Conservation (phyloP, 139 green algal species). For the Chara braunii region DNA sequence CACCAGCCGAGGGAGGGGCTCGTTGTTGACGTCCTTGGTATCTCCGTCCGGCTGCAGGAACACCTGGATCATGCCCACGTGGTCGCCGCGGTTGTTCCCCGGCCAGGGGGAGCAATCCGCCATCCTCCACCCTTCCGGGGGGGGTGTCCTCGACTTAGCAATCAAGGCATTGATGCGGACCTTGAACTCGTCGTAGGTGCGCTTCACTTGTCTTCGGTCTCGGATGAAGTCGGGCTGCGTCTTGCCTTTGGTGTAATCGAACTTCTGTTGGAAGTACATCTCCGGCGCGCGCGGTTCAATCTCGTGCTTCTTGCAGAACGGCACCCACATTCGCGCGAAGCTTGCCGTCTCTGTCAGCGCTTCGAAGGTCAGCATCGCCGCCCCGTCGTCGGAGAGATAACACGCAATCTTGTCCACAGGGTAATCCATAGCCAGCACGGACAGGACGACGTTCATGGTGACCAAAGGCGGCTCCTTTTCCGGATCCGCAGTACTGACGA, state of each 20-base stretch:
- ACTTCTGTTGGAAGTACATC: slow-evolving; percentile 36
- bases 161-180: slow-evolving; percentile 32
- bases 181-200: slow-evolving; percentile 40
- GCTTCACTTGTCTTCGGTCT: slow-evolving; percentile 29
- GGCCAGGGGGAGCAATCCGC: slow-evolving; percentile 36
- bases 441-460: slow-evolving; percentile 28
- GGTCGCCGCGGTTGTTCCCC: slow-evolving; percentile 35
- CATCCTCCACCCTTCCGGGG: slow-evolving; percentile 36
- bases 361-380: slow-evolving; percentile 37
- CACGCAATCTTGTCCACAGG: slow-evolving; percentile 32
- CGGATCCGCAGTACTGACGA: slow-evolving; percentile 34
- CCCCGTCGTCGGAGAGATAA: slow-evolving; percentile 40
- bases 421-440: slow-evolving; percentile 36
- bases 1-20: slow-evolving; percentile 27
- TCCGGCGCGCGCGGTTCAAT: slow-evolving; percentile 37
- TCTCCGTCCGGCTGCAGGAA: slow-evolving; percentile 22
- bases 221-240: slow-evolving; percentile 14
- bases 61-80: slow-evolving; percentile 42
- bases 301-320: slow-evolving; percentile 32
- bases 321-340: slow-evolving; percentile 39
- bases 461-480: slow-evolving; percentile 30
- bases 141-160: slow-evolving; percentile 12
- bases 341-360: slow-evolving; percentile 26
- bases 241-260: slow-evolving; percentile 37
- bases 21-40: slow-evolving; percentile 20